Conservation (phyloP, 345 rosid genomes). For the Eucalyptus globulus region DNA sequence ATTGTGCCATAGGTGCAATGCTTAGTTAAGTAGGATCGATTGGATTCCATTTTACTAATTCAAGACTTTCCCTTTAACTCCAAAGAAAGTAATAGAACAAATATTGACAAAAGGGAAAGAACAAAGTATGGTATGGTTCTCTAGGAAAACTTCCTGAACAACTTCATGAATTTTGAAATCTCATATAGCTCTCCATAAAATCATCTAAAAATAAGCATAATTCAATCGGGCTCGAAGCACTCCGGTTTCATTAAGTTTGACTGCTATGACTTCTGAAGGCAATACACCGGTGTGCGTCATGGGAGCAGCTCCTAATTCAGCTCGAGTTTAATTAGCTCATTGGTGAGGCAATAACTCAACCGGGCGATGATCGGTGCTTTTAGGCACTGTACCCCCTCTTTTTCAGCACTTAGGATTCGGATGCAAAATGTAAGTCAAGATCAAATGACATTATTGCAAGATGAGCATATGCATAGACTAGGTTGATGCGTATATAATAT, state of each 20-base stretch:
- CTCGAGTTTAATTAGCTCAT: neutral
- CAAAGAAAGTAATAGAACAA: neutral
- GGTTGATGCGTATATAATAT: neutral
- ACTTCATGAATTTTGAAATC: neutral
- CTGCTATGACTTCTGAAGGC: neutral
- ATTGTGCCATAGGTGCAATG: neutral
- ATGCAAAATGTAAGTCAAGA: neutral
- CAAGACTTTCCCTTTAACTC: neutral
- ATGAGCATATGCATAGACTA: neutral
- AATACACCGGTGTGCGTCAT: neutral
- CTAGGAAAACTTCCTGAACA: neutral
- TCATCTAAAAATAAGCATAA: neutral
- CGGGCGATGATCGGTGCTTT: neutral
- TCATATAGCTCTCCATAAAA: neutral
- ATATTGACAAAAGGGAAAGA: neutral
- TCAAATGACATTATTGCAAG: neutral
- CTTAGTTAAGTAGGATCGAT: neutral
- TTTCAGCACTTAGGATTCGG: neutral
- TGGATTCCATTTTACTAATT: neutral
- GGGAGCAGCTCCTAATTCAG: neutral
- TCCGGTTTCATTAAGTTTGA: neutral
- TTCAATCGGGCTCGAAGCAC: neutral
- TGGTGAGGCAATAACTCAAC: neutral
- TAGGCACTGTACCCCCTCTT: neutral
- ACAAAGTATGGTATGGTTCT: neutral